phyloP scores from a whole-genome alignment of 257 asterid species.

The Petunia secreta region DNA sequence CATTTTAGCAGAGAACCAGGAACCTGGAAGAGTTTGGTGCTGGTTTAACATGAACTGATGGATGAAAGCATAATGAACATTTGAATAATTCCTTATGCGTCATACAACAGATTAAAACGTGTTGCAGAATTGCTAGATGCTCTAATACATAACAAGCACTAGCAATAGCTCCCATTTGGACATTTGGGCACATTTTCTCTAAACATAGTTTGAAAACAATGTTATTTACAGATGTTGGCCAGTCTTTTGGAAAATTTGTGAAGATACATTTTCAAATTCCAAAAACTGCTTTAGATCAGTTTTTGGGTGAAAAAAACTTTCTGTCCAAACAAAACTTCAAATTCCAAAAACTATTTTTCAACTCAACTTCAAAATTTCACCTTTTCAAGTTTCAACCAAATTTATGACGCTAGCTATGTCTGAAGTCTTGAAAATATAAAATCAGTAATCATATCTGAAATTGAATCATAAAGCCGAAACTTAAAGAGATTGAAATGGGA shows the following conservation, averaged over 20 bases:
- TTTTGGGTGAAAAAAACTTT: too few species aligned
- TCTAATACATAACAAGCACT: background rate
- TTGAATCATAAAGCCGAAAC: background rate
- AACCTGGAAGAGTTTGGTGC: conserved; percentile 11
- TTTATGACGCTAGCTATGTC: background rate
- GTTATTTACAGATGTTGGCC: too few species aligned
- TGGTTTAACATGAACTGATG: background rate
- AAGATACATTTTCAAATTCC: too few species aligned
- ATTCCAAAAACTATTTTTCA: too few species aligned
- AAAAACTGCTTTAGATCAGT: too few species aligned
- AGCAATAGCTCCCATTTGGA: background rate
- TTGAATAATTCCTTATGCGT: background rate
- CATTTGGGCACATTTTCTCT: too few species aligned
- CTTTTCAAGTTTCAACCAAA: background rate
- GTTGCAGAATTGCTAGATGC: conserved; percentile 13
- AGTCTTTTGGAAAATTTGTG: too few species aligned
- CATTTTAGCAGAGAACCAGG: background rate
- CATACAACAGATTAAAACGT: background rate
- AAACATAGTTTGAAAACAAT: too few species aligned
- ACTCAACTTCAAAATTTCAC: too few species aligned
- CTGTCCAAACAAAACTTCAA: too few species aligned
- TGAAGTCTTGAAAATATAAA: background rate
- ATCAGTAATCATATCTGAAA: background rate
- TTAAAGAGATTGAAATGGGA: background rate
- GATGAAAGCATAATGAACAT: background rate